phyloP scores from a whole-genome alignment of 129 eudicot genomes.

The Calendula officinalis region DNA sequence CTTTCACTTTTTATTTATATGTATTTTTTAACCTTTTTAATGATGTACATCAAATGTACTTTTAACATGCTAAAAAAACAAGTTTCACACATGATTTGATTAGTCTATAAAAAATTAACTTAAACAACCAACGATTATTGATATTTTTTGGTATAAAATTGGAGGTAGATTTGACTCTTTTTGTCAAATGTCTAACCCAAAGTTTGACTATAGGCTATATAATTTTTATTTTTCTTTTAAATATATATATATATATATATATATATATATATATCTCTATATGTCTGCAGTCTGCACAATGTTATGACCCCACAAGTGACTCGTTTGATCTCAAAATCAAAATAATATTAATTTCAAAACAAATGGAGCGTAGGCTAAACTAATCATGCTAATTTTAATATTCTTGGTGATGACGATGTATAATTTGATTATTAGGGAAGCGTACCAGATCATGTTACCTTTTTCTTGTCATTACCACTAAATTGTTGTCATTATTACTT shows the following conservation, averaged over 20 bases:
- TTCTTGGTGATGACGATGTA: conserved; percentile 8
- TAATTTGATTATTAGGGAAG: conserved; percentile 18
- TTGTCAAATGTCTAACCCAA: background rate
- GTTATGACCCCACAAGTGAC: background rate
- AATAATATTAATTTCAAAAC: background rate
- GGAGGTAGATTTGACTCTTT: background rate
- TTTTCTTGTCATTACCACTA: conserved; percentile 29
- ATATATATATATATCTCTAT: background rate
- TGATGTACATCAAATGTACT: conserved; percentile 13
- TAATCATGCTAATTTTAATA: conserved; percentile 16
- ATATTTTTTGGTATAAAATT: background rate
- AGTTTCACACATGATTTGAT: conserved; percentile 9
- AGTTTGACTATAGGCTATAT: background rate
- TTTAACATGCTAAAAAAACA: conserved; percentile 11
- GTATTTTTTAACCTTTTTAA: background rate
- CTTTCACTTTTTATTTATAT: background rate
- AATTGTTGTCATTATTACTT: conserved; percentile 35
- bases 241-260: background rate
- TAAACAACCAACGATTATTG: background rate
- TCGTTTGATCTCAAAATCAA: background rate
- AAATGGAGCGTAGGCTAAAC: background rate
- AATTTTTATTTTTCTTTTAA: background rate
- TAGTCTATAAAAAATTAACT: too few species aligned
- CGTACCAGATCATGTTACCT: conserved; percentile 31
- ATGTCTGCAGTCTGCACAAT: background rate